Percentiles rank a stretch among this genome's conserved stretches.
Conservation (phyloP, 176 grass and related monocot genomes). For the Bonia amplexicaulis region DNA sequence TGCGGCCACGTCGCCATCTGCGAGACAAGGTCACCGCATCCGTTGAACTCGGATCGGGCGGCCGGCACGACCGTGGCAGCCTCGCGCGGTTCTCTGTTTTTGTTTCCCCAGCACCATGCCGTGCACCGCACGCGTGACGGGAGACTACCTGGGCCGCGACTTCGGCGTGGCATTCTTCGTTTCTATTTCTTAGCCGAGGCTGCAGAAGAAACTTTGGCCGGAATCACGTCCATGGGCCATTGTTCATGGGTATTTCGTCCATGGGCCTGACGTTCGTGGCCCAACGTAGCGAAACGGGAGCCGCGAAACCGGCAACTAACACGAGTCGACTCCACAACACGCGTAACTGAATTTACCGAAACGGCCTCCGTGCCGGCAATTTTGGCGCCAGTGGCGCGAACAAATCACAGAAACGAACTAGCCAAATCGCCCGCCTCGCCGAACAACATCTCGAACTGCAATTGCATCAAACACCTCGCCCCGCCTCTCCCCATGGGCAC, state of each 20-base stretch:
- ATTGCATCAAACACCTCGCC: slow-evolving; percentile 24
- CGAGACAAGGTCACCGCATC: too few relatives aligned
- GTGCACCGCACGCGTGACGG: too few relatives aligned
- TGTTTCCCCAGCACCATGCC: too few relatives aligned
- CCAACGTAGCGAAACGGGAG: background rate
- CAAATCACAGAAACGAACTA: background rate
- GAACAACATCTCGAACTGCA: background rate
- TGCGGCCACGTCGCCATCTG: background rate
- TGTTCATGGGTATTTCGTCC: too few relatives aligned
- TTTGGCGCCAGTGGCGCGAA: slow-evolving; percentile 27
- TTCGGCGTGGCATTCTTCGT: too few relatives aligned
- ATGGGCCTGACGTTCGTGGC: background rate
- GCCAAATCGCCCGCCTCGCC: background rate
- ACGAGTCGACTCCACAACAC: background rate
- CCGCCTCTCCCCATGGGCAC: slow-evolving; percentile 19
- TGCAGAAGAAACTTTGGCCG: too few relatives aligned
- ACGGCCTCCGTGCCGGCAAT: background rate
- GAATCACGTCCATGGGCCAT: too few relatives aligned
- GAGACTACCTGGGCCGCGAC: too few relatives aligned
- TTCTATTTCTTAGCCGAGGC: too few relatives aligned
- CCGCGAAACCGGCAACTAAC: background rate
- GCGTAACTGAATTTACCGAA: background rate
- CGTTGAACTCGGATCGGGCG: too few relatives aligned
- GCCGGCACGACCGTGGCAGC: too few relatives aligned
- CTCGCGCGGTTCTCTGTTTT: too few relatives aligned